Evolutionary conservation across 345 rosid species (phyloP).

Genomic region (Turnera subulata): DNA sequence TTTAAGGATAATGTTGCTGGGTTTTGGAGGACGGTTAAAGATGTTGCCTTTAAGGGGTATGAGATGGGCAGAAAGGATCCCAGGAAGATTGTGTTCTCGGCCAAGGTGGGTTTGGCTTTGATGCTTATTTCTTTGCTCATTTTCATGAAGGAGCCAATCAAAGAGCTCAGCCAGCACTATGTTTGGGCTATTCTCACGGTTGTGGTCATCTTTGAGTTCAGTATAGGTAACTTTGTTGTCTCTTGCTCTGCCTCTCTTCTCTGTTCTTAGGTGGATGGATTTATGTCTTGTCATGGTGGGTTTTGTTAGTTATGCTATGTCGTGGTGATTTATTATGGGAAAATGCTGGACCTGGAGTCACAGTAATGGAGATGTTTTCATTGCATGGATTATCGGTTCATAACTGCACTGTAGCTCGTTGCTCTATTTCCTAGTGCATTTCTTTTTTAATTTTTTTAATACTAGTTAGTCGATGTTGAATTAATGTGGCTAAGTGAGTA

Average conservation of each 20-base stretch:
- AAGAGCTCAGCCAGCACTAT: conserved; percentile 58
- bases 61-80: conserved; percentile 82
- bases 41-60: conserved; percentile 45
- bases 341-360: too few relatives aligned
- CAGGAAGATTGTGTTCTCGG: conserved; percentile 82
- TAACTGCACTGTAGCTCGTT: too few relatives aligned
- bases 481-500: too few relatives aligned
- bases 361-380: too few relatives aligned
- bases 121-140: conserved; percentile 63
- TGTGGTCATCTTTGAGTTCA: conserved; percentile 90
- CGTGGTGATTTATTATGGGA: not conserved
- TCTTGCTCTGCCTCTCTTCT: not conserved
- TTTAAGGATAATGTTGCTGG: conserved; percentile 27
- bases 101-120: conserved; percentile 76
- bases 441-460: too few relatives aligned
- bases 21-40: conserved; percentile 21
- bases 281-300: not conserved
- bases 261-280: not conserved
- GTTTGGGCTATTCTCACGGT: conserved; percentile 95
- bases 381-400: too few relatives aligned
- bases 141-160: conserved; percentile 56
- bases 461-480: too few relatives aligned
- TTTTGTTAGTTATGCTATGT: not conserved
- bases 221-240: conserved; percentile 48
- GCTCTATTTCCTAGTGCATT: too few relatives aligned